Conservation (phyloP, 1,284 basidiomycete species). For the Coriolopsis trogii region DNA sequence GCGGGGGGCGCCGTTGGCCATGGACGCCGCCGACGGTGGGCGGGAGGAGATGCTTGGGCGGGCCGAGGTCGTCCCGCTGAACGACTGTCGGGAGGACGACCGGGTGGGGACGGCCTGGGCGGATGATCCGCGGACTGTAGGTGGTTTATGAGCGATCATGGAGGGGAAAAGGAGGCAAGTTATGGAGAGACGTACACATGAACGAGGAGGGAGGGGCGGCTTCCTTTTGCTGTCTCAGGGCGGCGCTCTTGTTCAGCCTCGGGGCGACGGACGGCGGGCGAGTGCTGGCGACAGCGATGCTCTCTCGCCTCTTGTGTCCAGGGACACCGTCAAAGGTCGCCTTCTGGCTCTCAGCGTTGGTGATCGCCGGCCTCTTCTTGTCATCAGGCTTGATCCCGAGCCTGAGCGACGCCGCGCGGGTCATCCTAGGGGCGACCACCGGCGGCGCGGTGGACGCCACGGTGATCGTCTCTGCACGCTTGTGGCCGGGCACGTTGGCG, state of each 20-base stretch:
- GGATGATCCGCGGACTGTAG: slow-evolving; percentile 27
- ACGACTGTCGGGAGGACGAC: slow-evolving; percentile 31
- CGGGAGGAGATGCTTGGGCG: slow-evolving; percentile 27
- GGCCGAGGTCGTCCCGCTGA: slow-evolving; percentile 24
- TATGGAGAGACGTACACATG: slow-evolving; percentile 65
- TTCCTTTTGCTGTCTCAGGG: slow-evolving; percentile 62
- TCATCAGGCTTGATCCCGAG: slow-evolving; percentile 44
- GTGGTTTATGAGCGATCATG: not conserved
- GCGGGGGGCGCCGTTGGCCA: slow-evolving; percentile 30
- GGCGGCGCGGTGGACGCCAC: slow-evolving; percentile 80
- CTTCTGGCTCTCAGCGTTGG: slow-evolving; percentile 26
- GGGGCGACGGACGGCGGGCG: slow-evolving; percentile 66
- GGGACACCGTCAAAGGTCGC: slow-evolving; percentile 74
- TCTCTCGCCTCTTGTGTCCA: slow-evolving; percentile 79
- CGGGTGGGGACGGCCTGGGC: slow-evolving; percentile 23
- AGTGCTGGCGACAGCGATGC: slow-evolving; percentile 67
- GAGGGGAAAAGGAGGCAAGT: not conserved
- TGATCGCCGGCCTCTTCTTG: slow-evolving; percentile 19
- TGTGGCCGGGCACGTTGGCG: slow-evolving; percentile 77
- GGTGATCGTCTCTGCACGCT: slow-evolving; percentile 61
- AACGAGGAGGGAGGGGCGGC: slow-evolving; percentile 62
- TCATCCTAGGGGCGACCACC: slow-evolving; percentile 70
- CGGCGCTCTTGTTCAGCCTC: slow-evolving; percentile 70
- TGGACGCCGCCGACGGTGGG: slow-evolving; percentile 30
- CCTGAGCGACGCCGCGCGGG: slow-evolving; percentile 69